These are phyloP conservation scores for Volvox africanus DNA, from an alignment of 139 green algal species.

Conservation along the genomic window DNA sequence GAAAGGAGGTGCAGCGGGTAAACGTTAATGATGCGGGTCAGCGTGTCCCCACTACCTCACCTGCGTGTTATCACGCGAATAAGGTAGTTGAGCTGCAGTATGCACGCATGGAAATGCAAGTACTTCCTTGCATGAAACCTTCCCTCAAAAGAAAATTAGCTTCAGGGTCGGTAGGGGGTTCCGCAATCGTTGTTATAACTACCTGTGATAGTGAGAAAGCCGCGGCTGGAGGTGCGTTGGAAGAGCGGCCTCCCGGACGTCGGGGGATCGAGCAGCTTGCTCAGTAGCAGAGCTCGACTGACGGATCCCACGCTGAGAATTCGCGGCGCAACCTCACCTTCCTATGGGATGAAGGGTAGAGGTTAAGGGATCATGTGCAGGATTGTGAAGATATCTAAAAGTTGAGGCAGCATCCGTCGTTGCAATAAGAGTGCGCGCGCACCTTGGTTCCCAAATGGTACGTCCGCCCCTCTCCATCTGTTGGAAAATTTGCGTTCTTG, in stretches of 20 bases:
- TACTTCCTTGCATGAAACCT: too few species aligned
- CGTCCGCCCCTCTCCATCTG: conserved; percentile 75
- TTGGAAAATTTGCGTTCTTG: conserved; percentile 83
- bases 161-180: too few species aligned
- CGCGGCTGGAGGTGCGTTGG: conserved; percentile 69
- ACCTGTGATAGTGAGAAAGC: conserved; percentile 84
- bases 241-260: conserved; percentile 59
- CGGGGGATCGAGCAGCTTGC: conserved; percentile 66
- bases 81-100: too few species aligned
- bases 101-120: too few species aligned
- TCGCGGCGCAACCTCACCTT: conserved; percentile 79
- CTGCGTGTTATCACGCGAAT: too few species aligned
- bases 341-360: conserved; percentile 18
- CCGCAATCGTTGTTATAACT: not conserved
- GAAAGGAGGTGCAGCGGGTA: too few species aligned
- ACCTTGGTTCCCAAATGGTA: conserved; percentile 82
- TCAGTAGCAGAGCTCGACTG: conserved; percentile 70
- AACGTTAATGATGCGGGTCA: too few species aligned
- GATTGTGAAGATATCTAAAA: not conserved
- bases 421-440: not conserved
- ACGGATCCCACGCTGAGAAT: conserved; percentile 81
- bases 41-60: too few species aligned
- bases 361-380: not conserved
- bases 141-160: too few species aligned
- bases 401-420: not conserved